phyloP scores from a whole-genome alignment of 176 grass and related monocot genomes.

The Carex cristatella region DNA sequence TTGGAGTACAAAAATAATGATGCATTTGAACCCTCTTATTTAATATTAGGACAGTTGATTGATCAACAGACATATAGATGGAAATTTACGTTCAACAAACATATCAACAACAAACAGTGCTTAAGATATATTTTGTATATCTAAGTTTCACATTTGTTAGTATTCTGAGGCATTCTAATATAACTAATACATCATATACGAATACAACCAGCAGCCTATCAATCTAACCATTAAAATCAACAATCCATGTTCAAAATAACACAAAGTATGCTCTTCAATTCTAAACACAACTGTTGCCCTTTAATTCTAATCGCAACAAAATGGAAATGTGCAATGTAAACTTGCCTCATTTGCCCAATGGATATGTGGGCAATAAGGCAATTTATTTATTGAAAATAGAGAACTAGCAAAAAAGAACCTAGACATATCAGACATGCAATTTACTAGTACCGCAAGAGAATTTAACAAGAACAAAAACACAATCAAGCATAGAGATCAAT shows the following conservation, averaged over 20 bases:
- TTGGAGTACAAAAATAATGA: too few species aligned
- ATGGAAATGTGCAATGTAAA: not conserved
- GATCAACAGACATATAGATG: too few species aligned
- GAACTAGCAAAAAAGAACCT: not conserved
- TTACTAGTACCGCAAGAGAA: not conserved
- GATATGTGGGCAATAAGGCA: not conserved
- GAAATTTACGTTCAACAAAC: too few species aligned
- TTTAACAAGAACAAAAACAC: constrained; percentile 2
- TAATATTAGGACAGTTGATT: too few species aligned
- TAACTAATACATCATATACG: too few species aligned
- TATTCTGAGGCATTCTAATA: not conserved
- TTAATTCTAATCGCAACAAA: too few species aligned
- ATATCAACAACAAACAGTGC: too few species aligned
- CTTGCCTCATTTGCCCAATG: not conserved
- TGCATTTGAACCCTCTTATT: too few species aligned
- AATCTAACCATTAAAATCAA: not conserved
- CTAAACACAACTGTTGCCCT: not conserved
- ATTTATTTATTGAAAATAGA: not conserved
- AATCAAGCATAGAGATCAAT: constrained; percentile 69
- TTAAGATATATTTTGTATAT: too few species aligned
- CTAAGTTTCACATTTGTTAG: too few species aligned
- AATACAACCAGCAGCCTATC: not conserved
- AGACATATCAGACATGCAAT: not conserved
- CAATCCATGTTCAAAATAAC: not conserved
- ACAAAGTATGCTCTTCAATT: not conserved